Evolutionary conservation across 202 grass and related monocot species (phyloP).

Genomic region (Musa balbisiana): DNA sequence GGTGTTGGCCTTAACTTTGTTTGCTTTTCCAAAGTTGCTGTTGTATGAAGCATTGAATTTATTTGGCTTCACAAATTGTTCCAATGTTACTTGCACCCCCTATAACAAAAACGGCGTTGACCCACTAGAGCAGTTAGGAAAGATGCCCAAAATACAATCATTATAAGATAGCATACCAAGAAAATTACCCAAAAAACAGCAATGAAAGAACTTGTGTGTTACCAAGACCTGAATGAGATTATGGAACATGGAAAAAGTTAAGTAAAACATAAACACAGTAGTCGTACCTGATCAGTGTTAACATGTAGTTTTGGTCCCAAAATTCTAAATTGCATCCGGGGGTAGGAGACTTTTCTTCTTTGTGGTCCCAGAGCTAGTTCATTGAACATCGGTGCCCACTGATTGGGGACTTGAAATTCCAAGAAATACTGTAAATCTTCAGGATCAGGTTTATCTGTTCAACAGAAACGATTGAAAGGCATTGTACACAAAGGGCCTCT

Average conservation of each 20-base stretch:
- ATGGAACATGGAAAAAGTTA: neutral
- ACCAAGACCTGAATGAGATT: too few relatives aligned
- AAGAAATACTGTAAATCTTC: slow-evolving; percentile 83
- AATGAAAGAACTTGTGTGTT: too few relatives aligned
- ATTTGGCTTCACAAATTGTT: neutral
- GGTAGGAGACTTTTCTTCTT: slow-evolving; percentile 76
- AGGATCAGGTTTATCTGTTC: slow-evolving; percentile 86
- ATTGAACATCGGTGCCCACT: slow-evolving; percentile 98
- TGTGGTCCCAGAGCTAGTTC: slow-evolving; percentile 87
- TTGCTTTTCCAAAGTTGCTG: too few relatives aligned
- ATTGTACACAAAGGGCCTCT: neutral
- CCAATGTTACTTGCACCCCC: neutral
- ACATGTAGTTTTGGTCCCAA: slow-evolving; percentile 85
- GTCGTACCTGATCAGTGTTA: slow-evolving; percentile 74
- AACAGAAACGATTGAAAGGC: too few relatives aligned
- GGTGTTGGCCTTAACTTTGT: too few relatives aligned
- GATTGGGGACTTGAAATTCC: slow-evolving; percentile 96
- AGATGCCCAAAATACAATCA: neutral
- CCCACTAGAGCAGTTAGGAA: neutral
- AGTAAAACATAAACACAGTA: slow-evolving; percentile 5
- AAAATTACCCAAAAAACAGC: neutral
- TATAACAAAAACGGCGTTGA: neutral
- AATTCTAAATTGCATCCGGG: slow-evolving; percentile 90
- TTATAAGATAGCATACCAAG: neutral
- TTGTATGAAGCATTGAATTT: too few relatives aligned